Evolutionary conservation across 192 early-diverging fungal species (phyloP).

Genomic region (Podila epigama): DNA sequence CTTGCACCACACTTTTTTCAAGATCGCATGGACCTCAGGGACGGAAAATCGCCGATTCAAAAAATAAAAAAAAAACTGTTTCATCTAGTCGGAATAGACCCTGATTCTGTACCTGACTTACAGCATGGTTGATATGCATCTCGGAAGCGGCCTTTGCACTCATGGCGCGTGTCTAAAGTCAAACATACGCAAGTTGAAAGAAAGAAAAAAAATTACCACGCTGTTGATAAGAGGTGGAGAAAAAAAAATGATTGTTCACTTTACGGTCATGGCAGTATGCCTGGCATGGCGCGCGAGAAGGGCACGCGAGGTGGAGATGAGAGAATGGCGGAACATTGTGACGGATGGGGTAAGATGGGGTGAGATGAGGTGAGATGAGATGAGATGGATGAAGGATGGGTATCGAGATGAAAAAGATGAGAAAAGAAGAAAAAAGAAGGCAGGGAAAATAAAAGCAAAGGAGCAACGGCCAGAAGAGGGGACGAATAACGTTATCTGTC

Average conservation of each 20-base stretch:
- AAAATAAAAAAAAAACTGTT: neutral
- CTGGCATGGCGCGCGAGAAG: constrained; percentile 22
- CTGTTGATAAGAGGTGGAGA: neutral
- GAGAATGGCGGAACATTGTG: constrained; percentile 42
- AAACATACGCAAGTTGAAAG: neutral
- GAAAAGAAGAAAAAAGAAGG: neutral
- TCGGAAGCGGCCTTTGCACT: constrained; percentile 15
- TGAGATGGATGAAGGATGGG: neutral
- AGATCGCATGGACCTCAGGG: too few species aligned
- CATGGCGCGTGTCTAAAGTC: constrained; percentile 33
- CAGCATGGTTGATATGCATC: constrained; percentile 23
- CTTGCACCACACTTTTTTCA: too few species aligned
- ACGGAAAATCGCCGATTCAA: neutral
- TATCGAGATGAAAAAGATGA: neutral
- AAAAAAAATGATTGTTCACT: neutral
- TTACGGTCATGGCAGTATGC: constrained; percentile 29
- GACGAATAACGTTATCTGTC: too few species aligned
- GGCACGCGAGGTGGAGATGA: constrained; percentile 22
- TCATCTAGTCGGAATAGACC: neutral
- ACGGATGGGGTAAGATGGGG: neutral
- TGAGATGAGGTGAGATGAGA: neutral
- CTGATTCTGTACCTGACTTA: constrained; percentile 6
- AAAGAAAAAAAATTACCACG: neutral
- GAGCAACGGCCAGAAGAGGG: too few species aligned
- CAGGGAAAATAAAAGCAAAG: too few species aligned